phyloP scores from a whole-genome alignment of 768 basidiomycete species.

The Candolleomyces efflorescens region DNA sequence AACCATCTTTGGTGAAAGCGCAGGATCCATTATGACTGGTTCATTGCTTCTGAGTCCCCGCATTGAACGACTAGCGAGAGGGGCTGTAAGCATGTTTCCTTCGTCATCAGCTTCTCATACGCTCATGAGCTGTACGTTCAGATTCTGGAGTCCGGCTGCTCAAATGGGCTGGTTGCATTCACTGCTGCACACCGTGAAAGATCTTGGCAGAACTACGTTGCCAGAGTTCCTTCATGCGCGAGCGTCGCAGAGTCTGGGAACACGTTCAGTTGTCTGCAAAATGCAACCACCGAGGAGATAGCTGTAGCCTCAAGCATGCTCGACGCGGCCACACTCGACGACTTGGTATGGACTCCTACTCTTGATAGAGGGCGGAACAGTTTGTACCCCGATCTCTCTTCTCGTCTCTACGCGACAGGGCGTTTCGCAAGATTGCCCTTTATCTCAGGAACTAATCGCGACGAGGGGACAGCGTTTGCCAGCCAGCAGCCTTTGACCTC shows the following conservation, averaged over 20 bases:
- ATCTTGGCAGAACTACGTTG: slow-evolving; percentile 36
- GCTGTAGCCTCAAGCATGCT: slow-evolving; percentile 16
- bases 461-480: slow-evolving; percentile 41
- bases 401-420: slow-evolving; percentile 23
- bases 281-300: slow-evolving; percentile 20
- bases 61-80: slow-evolving; percentile 29
- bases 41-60: slow-evolving; percentile 33
- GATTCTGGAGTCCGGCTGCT: slow-evolving; percentile 43
- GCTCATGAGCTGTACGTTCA: background rate
- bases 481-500: slow-evolving; percentile 19
- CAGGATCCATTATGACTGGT: slow-evolving; percentile 46
- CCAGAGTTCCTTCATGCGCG: slow-evolving; percentile 30
- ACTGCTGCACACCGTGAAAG: slow-evolving; percentile 23
- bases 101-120: background rate
- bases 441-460: slow-evolving; percentile 39
- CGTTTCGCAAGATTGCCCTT: slow-evolving; percentile 36
- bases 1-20: slow-evolving; percentile 52
- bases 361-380: slow-evolving; percentile 36
- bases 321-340: slow-evolving; percentile 6
- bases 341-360: slow-evolving; percentile 30
- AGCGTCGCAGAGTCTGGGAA: slow-evolving; percentile 18
- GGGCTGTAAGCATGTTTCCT: slow-evolving; percentile 17
- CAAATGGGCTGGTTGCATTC: slow-evolving; percentile 30
- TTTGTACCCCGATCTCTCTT: slow-evolving; percentile 35
- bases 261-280: slow-evolving; percentile 31